Evolutionary conservation across 352 stramenopile species (phyloP).

Genomic region (Phytophthora nicotianae): DNA sequence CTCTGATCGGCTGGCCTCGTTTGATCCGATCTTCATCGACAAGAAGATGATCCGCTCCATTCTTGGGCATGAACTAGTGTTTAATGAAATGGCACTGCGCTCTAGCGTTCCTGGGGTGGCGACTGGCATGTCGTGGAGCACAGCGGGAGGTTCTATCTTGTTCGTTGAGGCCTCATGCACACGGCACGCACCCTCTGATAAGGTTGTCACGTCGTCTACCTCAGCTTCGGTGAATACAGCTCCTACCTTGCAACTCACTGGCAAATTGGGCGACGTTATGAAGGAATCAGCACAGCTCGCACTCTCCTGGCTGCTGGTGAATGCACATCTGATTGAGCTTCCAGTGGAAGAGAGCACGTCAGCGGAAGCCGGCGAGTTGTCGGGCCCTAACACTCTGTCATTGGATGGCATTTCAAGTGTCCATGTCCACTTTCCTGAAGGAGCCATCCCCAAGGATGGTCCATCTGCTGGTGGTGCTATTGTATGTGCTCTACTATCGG

Average conservation of each 20-base stretch:
- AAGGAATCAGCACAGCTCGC: conserved; percentile 89
- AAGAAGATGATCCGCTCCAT: conserved; percentile 61
- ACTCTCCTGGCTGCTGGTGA: conserved; percentile 80
- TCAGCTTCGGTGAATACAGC: conserved; percentile 25
- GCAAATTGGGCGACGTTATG: conserved; percentile 88
- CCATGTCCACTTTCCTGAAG: conserved; percentile 91
- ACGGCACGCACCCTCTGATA: conserved; percentile 30
- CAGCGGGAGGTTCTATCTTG: conserved; percentile 76
- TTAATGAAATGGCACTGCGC: conserved; percentile 77
- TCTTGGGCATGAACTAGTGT: conserved; percentile 70
- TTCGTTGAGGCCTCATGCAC: conserved; percentile 89
- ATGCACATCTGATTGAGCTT: conserved; percentile 63
- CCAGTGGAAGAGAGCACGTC: conserved; percentile 15
- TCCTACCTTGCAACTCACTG: conserved; percentile 66
- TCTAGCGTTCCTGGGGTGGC: conserved; percentile 70
- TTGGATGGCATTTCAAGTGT: conserved; percentile 72
- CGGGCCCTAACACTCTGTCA: conserved; percentile 37
- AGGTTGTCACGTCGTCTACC: conserved; percentile 13
- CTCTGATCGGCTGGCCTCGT: conserved; percentile 26
- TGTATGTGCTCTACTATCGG: conserved; percentile 83
- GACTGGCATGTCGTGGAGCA: conserved; percentile 88
- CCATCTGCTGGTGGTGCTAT: conserved; percentile 89
- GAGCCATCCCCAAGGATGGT: conserved; percentile 90
- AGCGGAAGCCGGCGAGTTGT: conserved; percentile 16
- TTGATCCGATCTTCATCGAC: conserved; percentile 53